These are phyloP conservation scores for Ananas comosus DNA, from an alignment of 176 grass and related monocot genomes.

Conservation along the genomic window DNA sequence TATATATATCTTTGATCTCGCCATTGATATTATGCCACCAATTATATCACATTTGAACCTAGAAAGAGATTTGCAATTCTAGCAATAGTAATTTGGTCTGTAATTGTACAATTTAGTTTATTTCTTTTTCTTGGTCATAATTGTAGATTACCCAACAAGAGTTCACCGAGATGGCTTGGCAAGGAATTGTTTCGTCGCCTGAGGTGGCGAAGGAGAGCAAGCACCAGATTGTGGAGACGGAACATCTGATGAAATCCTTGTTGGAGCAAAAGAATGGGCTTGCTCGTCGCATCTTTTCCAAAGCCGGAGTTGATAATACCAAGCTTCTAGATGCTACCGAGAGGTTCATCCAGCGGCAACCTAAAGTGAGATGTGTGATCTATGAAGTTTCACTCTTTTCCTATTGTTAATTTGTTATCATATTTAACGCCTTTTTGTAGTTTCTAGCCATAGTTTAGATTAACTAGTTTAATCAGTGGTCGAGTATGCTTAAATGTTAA, in stretches of 20 bases:
- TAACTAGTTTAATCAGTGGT: too few relatives aligned
- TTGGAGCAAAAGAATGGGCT: conserved; percentile 96
- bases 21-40: too few relatives aligned
- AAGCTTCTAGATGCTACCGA: conserved; percentile 83
- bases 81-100: background rate
- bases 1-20: too few relatives aligned
- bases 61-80: background rate
- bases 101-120: background rate
- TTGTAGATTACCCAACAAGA: conserved; percentile 97
- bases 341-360: conserved; percentile 91
- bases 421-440: background rate
- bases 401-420: background rate
- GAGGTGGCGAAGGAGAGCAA: conserved; percentile 93
- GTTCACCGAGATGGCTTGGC: conserved; percentile 98
- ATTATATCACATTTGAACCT: too few relatives aligned
- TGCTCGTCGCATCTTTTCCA: conserved; percentile 90
- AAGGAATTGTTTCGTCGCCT: conserved; percentile 67
- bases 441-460: background rate
- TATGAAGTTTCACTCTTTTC: background rate
- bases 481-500: too few relatives aligned
- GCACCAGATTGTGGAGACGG: conserved; percentile 95
- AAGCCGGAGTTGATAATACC: conserved; percentile 85
- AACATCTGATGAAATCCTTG: conserved; percentile 92
- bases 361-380: conserved; percentile 41
- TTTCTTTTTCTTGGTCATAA: background rate